phyloP scores from a whole-genome alignment of 2,329 filamentous ascomycete species.

The Sporothrix pseudoabietina region DNA sequence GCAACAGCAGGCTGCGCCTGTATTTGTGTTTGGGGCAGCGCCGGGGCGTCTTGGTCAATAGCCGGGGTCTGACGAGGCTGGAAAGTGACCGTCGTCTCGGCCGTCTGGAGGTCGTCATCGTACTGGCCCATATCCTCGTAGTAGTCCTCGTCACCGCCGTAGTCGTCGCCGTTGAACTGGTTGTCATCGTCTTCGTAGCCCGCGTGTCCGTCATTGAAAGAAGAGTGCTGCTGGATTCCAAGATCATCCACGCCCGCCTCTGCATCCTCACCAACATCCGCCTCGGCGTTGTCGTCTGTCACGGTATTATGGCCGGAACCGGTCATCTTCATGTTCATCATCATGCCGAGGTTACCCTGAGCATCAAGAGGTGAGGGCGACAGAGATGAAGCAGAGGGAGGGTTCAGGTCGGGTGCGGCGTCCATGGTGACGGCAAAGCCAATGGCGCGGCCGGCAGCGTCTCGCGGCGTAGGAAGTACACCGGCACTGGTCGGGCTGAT shows the following conservation, averaged over 20 bases:
- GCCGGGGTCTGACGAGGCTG: background rate
- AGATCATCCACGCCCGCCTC: conserved; percentile 37
- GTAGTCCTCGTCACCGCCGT: conserved; percentile 2
- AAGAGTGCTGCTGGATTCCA: conserved; percentile 47
- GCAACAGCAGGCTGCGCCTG: background rate
- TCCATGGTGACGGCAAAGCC: conserved; percentile 59
- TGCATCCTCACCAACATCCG: background rate
- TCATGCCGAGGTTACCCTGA: conserved; percentile 22
- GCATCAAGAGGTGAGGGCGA: conserved; percentile 24
- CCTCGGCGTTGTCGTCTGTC: background rate
- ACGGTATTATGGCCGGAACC: background rate
- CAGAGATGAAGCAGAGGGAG: conserved; percentile 31
- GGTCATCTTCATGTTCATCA: conserved; percentile 24
- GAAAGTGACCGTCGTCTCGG: conserved; percentile 34
- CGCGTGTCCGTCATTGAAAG: background rate
- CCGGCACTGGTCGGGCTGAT: conserved; percentile 54
- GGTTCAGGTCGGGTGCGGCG: conserved; percentile 41
- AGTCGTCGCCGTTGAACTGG: conserved; percentile 21
- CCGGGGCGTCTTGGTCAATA: background rate
- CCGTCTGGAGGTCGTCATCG: background rate
- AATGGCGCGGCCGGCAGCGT: conserved; percentile 57
- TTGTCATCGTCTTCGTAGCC: background rate
- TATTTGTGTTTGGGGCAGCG: background rate
- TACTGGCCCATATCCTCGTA: background rate
- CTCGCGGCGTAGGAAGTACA: conserved; percentile 56